These are phyloP conservation scores for Sequoiadendron giganteum DNA, from an alignment of 75 land plant species.

Conservation along the genomic window DNA sequence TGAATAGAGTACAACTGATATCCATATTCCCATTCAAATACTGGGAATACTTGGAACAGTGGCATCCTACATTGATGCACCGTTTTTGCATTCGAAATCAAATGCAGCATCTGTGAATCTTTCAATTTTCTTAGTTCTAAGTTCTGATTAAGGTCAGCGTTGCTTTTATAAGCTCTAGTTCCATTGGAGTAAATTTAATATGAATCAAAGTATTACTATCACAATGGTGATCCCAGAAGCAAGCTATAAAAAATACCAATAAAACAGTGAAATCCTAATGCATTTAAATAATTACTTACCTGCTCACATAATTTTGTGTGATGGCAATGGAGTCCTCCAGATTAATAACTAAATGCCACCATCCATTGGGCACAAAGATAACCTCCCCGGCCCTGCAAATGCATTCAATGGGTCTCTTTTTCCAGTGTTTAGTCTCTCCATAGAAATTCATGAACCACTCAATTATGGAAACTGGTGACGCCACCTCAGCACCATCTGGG, in stretches of 20 bases:
- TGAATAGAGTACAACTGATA: too few species aligned
- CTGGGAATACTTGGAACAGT: too few species aligned
- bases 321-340: slow-evolving; percentile 96
- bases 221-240: too few species aligned
- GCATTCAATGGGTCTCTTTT: slow-evolving; percentile 44
- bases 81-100: neutral
- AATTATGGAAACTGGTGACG: slow-evolving; percentile 46
- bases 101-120: neutral
- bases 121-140: neutral
- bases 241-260: too few species aligned
- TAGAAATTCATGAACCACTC: slow-evolving; percentile 63
- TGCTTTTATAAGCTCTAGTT: neutral
- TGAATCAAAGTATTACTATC: neutral
- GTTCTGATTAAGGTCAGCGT: neutral
- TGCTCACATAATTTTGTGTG: slow-evolving; percentile 95
- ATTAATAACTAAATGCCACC: slow-evolving; percentile 90
- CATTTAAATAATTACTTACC: slow-evolving; percentile 27
- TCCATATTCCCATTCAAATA: too few species aligned
- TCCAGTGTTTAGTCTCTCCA: slow-evolving; percentile 32
- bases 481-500: slow-evolving; percentile 76
- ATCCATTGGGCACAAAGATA: slow-evolving; percentile 55
- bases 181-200: neutral
- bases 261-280: too few species aligned
- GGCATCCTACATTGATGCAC: too few species aligned
- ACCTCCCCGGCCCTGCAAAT: slow-evolving; percentile 49